Evolutionary conservation across 2,329 filamentous ascomycete species (phyloP).

Genomic region (Nemania diffusa): DNA sequence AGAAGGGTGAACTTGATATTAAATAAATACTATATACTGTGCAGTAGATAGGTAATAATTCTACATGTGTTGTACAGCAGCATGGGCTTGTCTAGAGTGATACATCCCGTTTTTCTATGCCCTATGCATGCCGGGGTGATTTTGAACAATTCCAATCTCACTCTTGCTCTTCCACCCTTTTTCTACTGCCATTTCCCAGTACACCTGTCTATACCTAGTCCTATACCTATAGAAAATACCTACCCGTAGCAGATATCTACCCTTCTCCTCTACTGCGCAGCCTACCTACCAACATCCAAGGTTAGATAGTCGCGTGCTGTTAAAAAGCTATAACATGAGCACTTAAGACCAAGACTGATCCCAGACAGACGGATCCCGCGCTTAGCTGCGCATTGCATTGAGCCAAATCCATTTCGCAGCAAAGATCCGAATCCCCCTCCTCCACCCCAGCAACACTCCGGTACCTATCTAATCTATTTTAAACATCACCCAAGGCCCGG

Average conservation of each 20-base stretch:
- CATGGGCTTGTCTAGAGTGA: not conserved
- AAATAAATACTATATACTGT: not conserved
- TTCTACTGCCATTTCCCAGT: not conserved
- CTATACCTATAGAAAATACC: not conserved
- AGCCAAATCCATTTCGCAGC: slow-evolving; percentile 2
- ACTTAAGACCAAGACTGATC: not conserved
- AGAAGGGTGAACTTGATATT: too few species aligned
- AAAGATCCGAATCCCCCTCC: slow-evolving; percentile 15
- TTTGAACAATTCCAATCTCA: slow-evolving; percentile 2
- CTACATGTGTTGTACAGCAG: not conserved
- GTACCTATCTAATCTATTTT: slow-evolving; percentile 38
- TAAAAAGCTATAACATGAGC: not conserved
- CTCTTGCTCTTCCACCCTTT: not conserved
- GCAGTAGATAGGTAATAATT: too few species aligned
- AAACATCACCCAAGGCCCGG: slow-evolving; percentile 22
- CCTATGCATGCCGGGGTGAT: not conserved
- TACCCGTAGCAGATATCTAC: not conserved
- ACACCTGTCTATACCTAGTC: not conserved
- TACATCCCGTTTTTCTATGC: too few species aligned
- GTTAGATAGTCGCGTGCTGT: not conserved
- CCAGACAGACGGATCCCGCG: slow-evolving; percentile 2
- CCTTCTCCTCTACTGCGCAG: not conserved
- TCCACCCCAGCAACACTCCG: slow-evolving; percentile 2
- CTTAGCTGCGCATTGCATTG: slow-evolving; percentile 4
- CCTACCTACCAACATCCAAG: not conserved